Evolutionary conservation across 805 yeast genomes (phyloP).

Genomic region (Barnettozyma siamensis): DNA sequence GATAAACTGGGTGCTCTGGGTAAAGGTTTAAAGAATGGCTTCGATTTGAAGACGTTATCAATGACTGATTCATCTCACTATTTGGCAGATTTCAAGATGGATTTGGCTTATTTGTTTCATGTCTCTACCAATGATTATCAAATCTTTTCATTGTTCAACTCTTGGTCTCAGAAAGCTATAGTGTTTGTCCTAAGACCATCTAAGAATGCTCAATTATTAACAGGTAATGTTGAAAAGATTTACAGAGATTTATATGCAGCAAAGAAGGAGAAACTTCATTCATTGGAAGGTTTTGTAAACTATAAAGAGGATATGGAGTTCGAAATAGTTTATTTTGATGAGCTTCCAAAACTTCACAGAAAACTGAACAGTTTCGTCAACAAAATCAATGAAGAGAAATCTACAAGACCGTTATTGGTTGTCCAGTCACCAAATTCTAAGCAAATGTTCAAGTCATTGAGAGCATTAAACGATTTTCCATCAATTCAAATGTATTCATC

Average conservation of each 20-base stretch:
- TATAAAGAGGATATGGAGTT: slow-evolving; percentile 50
- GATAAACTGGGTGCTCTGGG: slow-evolving; percentile 78
- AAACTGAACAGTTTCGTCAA: slow-evolving; percentile 49
- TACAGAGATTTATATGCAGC: slow-evolving; percentile 48
- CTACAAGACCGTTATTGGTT: slow-evolving; percentile 57
- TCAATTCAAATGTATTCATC: slow-evolving; percentile 53
- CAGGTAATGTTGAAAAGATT: slow-evolving; percentile 45
- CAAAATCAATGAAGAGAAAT: slow-evolving; percentile 57
- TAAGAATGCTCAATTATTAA: slow-evolving; percentile 56
- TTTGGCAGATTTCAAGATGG: slow-evolving; percentile 48
- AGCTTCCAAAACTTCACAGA: slow-evolving; percentile 48
- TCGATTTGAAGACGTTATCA: slow-evolving; percentile 53
- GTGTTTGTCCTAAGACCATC: slow-evolving; percentile 67
- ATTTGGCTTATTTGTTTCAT: slow-evolving; percentile 62
- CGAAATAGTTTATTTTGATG: slow-evolving; percentile 49
- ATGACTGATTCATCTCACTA: slow-evolving; percentile 46
- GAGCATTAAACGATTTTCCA: slow-evolving; percentile 52
- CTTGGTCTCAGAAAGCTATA: slow-evolving; percentile 48
- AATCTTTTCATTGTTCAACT: slow-evolving; percentile 58
- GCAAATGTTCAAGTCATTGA: slow-evolving; percentile 41
- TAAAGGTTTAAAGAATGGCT: slow-evolving; percentile 79
- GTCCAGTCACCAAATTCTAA: slow-evolving; percentile 65
- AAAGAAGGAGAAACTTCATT: slow-evolving; percentile 40
- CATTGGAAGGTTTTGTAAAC: slow-evolving; percentile 41
- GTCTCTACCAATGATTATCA: slow-evolving; percentile 70